phyloP scores from a whole-genome alignment of 768 basidiomycete genomes.

The Leccinum imitatum region DNA sequence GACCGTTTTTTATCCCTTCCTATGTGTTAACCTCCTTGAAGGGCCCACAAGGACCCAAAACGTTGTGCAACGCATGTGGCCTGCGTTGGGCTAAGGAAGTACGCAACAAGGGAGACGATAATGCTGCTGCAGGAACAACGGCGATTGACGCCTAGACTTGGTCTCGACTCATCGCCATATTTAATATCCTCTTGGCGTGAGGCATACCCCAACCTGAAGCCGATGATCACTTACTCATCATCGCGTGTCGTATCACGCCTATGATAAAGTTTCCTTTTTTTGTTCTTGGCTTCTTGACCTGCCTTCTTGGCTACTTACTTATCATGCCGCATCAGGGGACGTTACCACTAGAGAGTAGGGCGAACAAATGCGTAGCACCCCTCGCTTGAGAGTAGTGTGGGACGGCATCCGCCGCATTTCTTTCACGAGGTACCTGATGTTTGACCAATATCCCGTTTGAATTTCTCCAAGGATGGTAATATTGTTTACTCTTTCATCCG shows the following conservation, averaged over 20 bases:
- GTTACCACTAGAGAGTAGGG: conserved; percentile 11
- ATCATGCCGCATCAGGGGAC: conserved; percentile 11
- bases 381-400: conserved; percentile 4
- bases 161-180: not conserved
- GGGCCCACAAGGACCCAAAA: conserved; percentile 95
- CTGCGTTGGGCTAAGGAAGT: conserved; percentile 87
- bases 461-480: conserved; percentile 4
- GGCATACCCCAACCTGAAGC: conserved; percentile 7
- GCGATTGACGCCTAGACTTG: conserved; percentile 17
- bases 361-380: conserved; percentile 2
- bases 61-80: conserved; percentile 96
- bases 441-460: conserved; percentile 3
- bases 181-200: not conserved
- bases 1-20: not conserved
- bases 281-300: not conserved
- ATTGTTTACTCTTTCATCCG: conserved; percentile 1
- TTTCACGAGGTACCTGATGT: conserved; percentile 9
- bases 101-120: conserved; percentile 42
- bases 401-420: conserved; percentile 6
- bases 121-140: conserved; percentile 25
- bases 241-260: conserved; percentile 5
- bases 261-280: conserved; percentile 13
- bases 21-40: conserved; percentile 32
- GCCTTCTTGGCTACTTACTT: conserved; percentile 12
- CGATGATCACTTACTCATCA: not conserved